A percentile compares a stretch with the other conserved stretches of the same genome.
phyloP scores from a whole-genome alignment of 225 moss, liverwort and hornwort genomes.

The Polytrichum commune region DNA sequence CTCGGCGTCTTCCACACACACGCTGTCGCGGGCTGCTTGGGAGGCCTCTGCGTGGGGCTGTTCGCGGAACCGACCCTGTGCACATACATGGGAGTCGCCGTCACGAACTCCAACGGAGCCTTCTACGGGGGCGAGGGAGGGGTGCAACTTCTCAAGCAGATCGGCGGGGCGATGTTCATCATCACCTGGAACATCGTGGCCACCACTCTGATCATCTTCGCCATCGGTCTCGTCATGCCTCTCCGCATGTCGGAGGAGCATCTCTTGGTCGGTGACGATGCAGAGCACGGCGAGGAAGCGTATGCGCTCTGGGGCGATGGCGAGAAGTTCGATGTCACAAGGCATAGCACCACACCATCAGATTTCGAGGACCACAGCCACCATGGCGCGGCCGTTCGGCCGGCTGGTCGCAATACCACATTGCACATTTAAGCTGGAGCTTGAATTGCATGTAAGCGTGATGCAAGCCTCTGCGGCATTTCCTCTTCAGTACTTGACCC shows the following conservation, averaged over 20 bases:
- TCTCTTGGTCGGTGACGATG: constrained; percentile 42
- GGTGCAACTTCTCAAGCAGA: constrained; percentile 40
- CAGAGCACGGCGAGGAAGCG: constrained; percentile 55
- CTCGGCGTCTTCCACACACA: constrained; percentile 56
- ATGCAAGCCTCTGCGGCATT: neutral
- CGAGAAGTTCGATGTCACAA: constrained; percentile 31
- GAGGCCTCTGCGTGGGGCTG: constrained; percentile 40
- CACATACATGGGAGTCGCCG: constrained; percentile 30
- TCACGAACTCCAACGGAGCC: constrained; percentile 39
- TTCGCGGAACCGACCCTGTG: constrained; percentile 49
- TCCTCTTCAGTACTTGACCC: too few relatives aligned
- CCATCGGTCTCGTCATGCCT: constrained; percentile 26
- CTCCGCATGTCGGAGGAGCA: constrained; percentile 48
- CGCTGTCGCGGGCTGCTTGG: constrained; percentile 47
- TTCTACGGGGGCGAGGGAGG: constrained; percentile 46
- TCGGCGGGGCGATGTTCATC: constrained; percentile 40
- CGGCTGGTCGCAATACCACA: constrained; percentile 9
- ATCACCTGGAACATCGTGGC: constrained; percentile 46
- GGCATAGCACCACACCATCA: neutral
- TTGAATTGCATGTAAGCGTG: neutral
- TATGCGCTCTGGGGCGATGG: constrained; percentile 62
- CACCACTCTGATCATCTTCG: constrained; percentile 42
- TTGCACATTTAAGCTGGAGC: constrained; percentile 24
- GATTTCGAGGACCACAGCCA: constrained; percentile 25
- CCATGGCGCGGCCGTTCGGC: neutral